A percentile compares a stretch with the other conserved stretches of the same genome.
These are phyloP conservation scores for Coprinopsis strossmayeri DNA, from an alignment of 768 basidiomycete species.

Conservation along the genomic window DNA sequence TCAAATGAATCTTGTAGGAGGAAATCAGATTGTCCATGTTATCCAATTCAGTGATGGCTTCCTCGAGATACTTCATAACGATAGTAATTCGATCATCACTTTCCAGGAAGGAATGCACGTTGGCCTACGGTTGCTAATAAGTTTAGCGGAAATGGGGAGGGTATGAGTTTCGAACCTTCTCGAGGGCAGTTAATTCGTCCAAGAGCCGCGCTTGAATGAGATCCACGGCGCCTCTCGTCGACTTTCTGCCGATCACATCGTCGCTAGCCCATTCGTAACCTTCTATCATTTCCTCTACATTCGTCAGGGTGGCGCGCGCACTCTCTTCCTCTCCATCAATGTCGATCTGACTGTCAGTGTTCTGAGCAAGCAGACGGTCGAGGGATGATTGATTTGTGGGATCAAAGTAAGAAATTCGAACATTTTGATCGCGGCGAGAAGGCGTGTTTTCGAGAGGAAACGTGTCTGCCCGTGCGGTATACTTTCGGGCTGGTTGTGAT, in stretches of 20 bases:
- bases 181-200: slow-evolving; percentile 88
- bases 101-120: slow-evolving; percentile 95
- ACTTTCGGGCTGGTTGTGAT: slow-evolving; percentile 19
- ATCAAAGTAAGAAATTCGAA: slow-evolving; percentile 79
- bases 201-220: slow-evolving; percentile 85
- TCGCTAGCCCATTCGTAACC: slow-evolving; percentile 96
- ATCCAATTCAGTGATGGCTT: slow-evolving; percentile 83
- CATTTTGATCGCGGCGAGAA: slow-evolving; percentile 54
- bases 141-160: too few species aligned
- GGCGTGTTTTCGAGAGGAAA: slow-evolving; percentile 17
- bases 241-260: slow-evolving; percentile 60
- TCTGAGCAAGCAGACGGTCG: slow-evolving; percentile 59
- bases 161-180: slow-evolving; percentile 56
- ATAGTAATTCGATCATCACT: slow-evolving; percentile 85
- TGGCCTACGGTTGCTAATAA: slow-evolving; percentile 74
- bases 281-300: slow-evolving; percentile 97
- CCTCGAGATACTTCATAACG: slow-evolving; percentile 85
- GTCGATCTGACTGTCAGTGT: slow-evolving; percentile 34
- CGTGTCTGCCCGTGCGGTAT: slow-evolving; percentile 21
- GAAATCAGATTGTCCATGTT: slow-evolving; percentile 84
- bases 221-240: slow-evolving; percentile 72
- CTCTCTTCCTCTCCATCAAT: slow-evolving; percentile 64
- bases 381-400: slow-evolving; percentile 67
- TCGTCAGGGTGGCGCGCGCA: slow-evolving; percentile 76
- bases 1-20: slow-evolving; percentile 94